Base-by-base conservation (phyloP, 306 rosid species). In the Fragaria iinumae region DNA sequence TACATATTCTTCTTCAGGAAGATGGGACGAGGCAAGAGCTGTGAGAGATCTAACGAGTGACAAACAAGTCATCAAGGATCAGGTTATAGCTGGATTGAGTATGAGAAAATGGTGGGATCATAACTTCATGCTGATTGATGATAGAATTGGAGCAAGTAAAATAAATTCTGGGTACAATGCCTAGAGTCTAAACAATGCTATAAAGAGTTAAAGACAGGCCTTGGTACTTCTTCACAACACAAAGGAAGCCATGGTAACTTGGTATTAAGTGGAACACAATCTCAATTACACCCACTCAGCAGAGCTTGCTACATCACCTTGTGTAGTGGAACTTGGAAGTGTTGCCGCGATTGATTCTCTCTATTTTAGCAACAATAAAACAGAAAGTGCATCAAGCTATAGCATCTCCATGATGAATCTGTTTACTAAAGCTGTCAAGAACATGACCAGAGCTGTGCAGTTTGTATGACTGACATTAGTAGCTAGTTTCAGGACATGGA, bases 21-120 rank as follows among this genome's bases (percentile, higher is more conserved):
- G 96, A 77, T 92, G 97, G 97, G 93, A 92, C 78, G 93, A 92
- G 57, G 96, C 85, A 50, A 86, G 73, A 68, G 78, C 29, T 76
- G 82, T 92, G 76, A 90, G 97, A 73, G 91, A 88, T 79, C 53
- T 84, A 57, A 92, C 88, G 97, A 81, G 69, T 52, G 83, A 84
- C 66, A 90, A 90, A 67, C 79, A 79, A 78, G 82, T 92, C 32
- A 73, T 17, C 17, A 92, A 92, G 85, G 79, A 84, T 80, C 93
- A 38, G 96, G 97, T 76, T 90, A 82, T 80, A 92, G 97, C 86
- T 79, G 90, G 90, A 87, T 87, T 32, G 91, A 88, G 67, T 53
- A 45, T 73, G 82, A 77, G 72, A 78, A 81, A 59, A 5, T 67
- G 66, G 77, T 71, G 74, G 57, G 64, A 57, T 81, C 67, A 73